These are phyloP conservation scores for Lactarius hatsudake DNA, from an alignment of 768 basidiomycete genomes.

Conservation along the genomic window DNA sequence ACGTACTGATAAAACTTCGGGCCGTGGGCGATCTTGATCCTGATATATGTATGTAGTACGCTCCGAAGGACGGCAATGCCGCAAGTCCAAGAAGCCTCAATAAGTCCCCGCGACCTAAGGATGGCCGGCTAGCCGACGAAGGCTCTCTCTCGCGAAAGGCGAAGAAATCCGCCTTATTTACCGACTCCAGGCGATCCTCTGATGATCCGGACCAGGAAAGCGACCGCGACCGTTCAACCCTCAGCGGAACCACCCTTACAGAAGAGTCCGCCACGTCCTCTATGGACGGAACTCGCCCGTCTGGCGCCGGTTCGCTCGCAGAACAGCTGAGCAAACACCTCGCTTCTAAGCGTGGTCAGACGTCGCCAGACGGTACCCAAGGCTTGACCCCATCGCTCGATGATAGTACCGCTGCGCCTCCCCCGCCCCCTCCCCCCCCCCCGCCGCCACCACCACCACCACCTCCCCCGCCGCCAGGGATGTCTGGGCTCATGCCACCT, in stretches of 20 bases:
- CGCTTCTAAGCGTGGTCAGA: constrained; percentile 44
- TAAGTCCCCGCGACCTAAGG: constrained; percentile 61
- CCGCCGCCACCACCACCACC: constrained; percentile 35
- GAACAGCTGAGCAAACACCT: constrained; percentile 64
- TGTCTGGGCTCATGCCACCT: constrained; percentile 34
- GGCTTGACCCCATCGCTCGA: constrained; percentile 42
- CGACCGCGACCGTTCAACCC: constrained; percentile 48
- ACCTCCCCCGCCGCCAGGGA: constrained; percentile 28
- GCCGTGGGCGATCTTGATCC: not conserved
- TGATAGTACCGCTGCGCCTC: constrained; percentile 16
- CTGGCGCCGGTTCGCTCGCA: constrained; percentile 49
- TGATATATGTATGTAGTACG: constrained; percentile 44
- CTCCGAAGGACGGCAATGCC: constrained; percentile 52
- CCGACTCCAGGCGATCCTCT: constrained; percentile 35
- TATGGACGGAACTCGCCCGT: constrained; percentile 36
- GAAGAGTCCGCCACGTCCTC: constrained; percentile 47
- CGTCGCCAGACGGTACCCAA: constrained; percentile 38
- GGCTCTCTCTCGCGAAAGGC: constrained; percentile 42
- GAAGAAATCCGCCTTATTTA: constrained; percentile 40
- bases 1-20: constrained; percentile 30
- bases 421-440: constrained; percentile 31
- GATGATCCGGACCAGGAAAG: constrained; percentile 54
- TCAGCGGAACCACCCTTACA: constrained; percentile 49
- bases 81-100: constrained; percentile 68
- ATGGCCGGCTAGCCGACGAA: constrained; percentile 35